Evolutionary conservation across 805 yeast species (phyloP).

Genomic region (Danielia oregonensis): DNA sequence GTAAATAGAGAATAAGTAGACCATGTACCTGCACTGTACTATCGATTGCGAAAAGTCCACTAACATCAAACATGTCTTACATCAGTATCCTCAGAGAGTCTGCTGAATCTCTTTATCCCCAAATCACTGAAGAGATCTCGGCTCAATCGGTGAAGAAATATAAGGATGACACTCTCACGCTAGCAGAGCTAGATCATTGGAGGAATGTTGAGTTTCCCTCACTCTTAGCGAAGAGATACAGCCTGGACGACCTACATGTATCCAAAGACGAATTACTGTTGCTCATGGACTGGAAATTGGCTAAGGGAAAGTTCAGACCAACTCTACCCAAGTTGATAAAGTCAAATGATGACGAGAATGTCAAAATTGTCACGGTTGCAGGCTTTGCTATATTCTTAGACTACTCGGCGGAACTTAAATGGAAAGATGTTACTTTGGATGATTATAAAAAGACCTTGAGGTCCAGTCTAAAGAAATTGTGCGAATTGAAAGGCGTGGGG

Average conservation of each 20-base stretch:
- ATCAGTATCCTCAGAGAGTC: conserved; percentile 3
- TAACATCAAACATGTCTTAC: too few relatives aligned
- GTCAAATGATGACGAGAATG: conserved; percentile 30
- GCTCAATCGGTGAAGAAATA: conserved; percentile 23
- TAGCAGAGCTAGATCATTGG: conserved; percentile 39
- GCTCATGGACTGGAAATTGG: conserved; percentile 48
- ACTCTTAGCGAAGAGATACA: conserved; percentile 20
- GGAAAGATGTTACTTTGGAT: conserved; percentile 5
- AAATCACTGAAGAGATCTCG: conserved; percentile 26
- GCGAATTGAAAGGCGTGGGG: conserved; percentile 44
- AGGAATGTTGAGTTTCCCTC: conserved; percentile 26
- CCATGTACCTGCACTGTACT: too few relatives aligned
- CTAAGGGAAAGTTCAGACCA: conserved; percentile 42
- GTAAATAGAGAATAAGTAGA: background rate
- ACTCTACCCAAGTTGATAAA: conserved; percentile 38
- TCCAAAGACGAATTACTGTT: conserved; percentile 37
- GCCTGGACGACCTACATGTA: conserved; percentile 19
- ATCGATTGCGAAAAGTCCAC: too few relatives aligned
- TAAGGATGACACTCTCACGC: conserved; percentile 21
- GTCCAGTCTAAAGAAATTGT: conserved; percentile 25
- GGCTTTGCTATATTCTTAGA: conserved; percentile 20
- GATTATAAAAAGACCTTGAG: conserved; percentile 20
- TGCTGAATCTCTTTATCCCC: conserved; percentile 19
- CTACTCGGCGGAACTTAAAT: conserved; percentile 1
- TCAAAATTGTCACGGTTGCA: conserved; percentile 24